These are phyloP conservation scores for Creolimax fragrantissima DNA, from an alignment of 78 protist species.

Conservation along the genomic window DNA sequence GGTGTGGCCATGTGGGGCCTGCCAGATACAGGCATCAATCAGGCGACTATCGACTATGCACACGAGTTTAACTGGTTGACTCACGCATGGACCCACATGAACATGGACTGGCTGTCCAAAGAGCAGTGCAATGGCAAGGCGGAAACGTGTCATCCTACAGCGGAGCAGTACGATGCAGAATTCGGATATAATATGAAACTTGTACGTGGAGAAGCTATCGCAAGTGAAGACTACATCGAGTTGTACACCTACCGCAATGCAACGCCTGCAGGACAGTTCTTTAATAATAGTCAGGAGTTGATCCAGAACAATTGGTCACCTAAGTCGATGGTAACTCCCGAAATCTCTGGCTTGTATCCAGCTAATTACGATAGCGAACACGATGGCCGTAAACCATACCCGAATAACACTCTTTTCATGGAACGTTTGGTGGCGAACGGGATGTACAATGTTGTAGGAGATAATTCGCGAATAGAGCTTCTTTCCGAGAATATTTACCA, in stretches of 20 bases:
- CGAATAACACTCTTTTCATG: background rate
- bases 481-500: background rate
- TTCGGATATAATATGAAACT: background rate
- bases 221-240: background rate
- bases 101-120: background rate
- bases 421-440: background rate
- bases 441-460: background rate
- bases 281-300: background rate
- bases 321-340: background rate
- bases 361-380: background rate
- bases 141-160: background rate
- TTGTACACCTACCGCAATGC: background rate
- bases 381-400: background rate
- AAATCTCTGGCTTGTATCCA: slow-evolving; percentile 6
- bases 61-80: background rate
- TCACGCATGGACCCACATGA: slow-evolving; percentile 11
- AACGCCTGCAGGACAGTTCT: background rate
- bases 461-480: background rate
- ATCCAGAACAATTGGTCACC: background rate
- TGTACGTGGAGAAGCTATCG: background rate
- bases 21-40: background rate
- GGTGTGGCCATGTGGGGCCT: background rate
- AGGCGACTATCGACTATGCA: background rate
- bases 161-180: background rate
- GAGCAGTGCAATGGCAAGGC: background rate